Evolutionary conservation across 148 eudicot species (phyloP), one percentile per base, ranked within the genome.

Genomic region (Nepenthes mirabilis): DNA sequence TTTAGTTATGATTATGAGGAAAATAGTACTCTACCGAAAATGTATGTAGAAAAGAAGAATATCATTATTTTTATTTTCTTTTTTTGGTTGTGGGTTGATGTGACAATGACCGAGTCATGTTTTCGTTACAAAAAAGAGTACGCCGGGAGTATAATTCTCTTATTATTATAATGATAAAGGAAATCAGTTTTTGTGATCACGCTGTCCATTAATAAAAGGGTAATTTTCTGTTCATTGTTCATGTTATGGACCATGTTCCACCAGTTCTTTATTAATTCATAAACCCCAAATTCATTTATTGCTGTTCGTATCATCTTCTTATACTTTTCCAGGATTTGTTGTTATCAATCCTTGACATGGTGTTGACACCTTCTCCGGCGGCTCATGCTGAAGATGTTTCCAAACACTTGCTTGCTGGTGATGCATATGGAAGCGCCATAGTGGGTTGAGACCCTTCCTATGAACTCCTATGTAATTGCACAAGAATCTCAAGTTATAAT

Each of bases 361-460:
- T 88, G 50, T 60, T 88, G 61, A 70, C 74, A 54, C 85, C 82
- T 66, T 68, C 71, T 63, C 71, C 76, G 51, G 55, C 74, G 54
- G 56, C 68, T 36, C 49, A 57, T 71, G 62, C 74, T 51, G 78
- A 75, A 64, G 72, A 70, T 37, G 43, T 11, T 52, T 75, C 61
- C 10, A 58, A 43, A 48, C 35, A 59, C 57, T 52, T 83, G 13
- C 79, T 80, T 51, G 75, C 75, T 59, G 98, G 96, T 61, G 67
- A 61, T 37, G 70, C 50, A 8, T 80, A 68, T 83, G 84, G 72
- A 64, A 79, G 69, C 52, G 89, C 94, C 51, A 83, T 88, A 89
- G 98, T 91, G 65, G 57, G 87, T 81, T 61, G 34, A 65, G 61
- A 48, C 54, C 8, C 23, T 40, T 34, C 9, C 14, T 36, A 34